phyloP scores from a whole-genome alignment of 108 stramenopile species.

The Pinguiococcus pyrenoidosus region DNA sequence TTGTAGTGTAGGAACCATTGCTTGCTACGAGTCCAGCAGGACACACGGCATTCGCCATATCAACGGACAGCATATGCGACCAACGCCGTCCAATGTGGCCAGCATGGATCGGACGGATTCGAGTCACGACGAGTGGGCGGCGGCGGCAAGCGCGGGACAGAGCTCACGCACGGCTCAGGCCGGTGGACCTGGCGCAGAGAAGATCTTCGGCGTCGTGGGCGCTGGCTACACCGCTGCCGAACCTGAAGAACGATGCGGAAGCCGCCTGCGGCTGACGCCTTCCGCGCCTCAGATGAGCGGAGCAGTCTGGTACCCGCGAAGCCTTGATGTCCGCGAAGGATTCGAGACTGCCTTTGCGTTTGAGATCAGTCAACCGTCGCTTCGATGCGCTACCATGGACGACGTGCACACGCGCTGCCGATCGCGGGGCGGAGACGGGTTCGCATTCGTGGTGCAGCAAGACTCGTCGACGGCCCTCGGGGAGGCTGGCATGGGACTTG shows the following conservation, averaged over 20 bases:
- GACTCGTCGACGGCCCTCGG: constrained; percentile 15
- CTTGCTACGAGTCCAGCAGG: background rate
- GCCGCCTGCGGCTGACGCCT: background rate
- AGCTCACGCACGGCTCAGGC: background rate
- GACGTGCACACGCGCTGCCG: constrained; percentile 39
- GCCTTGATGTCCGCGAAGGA: constrained; percentile 43
- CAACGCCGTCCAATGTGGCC: background rate
- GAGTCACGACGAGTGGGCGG: no score
- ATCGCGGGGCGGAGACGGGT: constrained; percentile 44
- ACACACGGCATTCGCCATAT: background rate
- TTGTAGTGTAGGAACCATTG: no score
- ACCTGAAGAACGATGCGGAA: background rate
- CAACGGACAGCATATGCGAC: background rate
- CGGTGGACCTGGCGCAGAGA: no score
- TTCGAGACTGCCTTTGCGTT: constrained; percentile 42
- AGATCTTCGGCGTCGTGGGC: no score
- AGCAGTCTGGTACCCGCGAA: constrained; percentile 46
- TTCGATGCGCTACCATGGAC: constrained; percentile 39
- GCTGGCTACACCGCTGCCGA: background rate
- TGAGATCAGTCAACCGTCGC: constrained; percentile 37
- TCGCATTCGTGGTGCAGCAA: constrained; percentile 51
- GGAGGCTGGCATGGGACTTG: constrained; percentile 26
- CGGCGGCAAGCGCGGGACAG: constrained; percentile 10
- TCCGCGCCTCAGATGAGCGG: constrained; percentile 9
- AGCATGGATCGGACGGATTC: no score